These are phyloP conservation scores for Ophiostoma ips DNA, from an alignment of 2,329 filamentous ascomycete species.

Conservation along the genomic window DNA sequence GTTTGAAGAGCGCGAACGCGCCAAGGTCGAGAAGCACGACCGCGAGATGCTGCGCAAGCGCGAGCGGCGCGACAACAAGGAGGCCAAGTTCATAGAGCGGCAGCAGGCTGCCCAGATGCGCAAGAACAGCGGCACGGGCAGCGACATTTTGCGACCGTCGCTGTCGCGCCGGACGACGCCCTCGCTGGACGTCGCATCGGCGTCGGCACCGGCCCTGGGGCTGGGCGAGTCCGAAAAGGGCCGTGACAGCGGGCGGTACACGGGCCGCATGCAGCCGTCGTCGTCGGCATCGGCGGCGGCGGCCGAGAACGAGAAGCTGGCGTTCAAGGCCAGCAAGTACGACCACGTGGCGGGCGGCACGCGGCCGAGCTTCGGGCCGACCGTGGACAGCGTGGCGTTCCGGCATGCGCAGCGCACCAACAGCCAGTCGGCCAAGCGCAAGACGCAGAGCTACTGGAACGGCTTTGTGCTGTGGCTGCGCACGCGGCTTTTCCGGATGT, in stretches of 20 bases:
- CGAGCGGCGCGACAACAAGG: slow-evolving; percentile 44
- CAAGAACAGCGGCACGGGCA: slow-evolving; percentile 24
- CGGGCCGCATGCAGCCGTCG: slow-evolving; percentile 8
- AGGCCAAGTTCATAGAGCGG: slow-evolving; percentile 37
- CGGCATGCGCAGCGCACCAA: slow-evolving; percentile 28
- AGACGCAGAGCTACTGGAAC: slow-evolving; percentile 48
- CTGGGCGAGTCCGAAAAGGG: slow-evolving; percentile 10
- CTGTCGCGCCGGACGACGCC: slow-evolving; percentile 17
- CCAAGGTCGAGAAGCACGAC: slow-evolving; percentile 49
- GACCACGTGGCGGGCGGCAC: slow-evolving; percentile 25
- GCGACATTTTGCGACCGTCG: slow-evolving; percentile 9
- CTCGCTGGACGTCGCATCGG: slow-evolving; percentile 9
- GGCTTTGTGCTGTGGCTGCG: slow-evolving; percentile 50
- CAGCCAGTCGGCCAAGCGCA: slow-evolving; percentile 35
- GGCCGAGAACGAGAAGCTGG: slow-evolving; percentile 25
- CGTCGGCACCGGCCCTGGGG: slow-evolving; percentile 9
- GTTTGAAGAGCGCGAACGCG: slow-evolving; percentile 47
- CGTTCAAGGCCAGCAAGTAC: slow-evolving; percentile 33
- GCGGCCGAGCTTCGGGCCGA: slow-evolving; percentile 21
- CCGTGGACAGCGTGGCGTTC: slow-evolving; percentile 31
- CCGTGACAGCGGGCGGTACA: slow-evolving; percentile 1
- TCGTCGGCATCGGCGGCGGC: not conserved
- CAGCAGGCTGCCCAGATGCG: slow-evolving; percentile 25
- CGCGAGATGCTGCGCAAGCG: slow-evolving; percentile 43
- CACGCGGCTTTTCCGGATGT: slow-evolving; percentile 33